Evolutionary conservation across 2,329 filamentous ascomycete species (phyloP).

Genomic region (Penicillium digitatum): DNA sequence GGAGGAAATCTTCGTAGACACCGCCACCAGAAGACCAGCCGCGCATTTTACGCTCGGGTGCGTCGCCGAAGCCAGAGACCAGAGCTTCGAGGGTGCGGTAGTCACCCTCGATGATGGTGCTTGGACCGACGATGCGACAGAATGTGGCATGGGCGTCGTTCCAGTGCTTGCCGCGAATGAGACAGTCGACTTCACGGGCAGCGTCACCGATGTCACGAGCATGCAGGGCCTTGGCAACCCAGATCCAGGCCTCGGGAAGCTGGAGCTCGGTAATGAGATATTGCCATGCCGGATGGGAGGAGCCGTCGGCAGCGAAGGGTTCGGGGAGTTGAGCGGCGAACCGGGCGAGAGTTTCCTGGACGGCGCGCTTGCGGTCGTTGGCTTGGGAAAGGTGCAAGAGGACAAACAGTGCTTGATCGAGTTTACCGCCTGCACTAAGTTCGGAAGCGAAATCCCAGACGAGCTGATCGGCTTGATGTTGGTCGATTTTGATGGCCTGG

Average conservation of each 20-base stretch:
- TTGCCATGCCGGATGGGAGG: slow-evolving; percentile 48
- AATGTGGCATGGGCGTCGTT: slow-evolving; percentile 82
- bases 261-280: slow-evolving; percentile 62
- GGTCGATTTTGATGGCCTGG: slow-evolving; percentile 51
- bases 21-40: slow-evolving; percentile 77
- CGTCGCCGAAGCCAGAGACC: slow-evolving; percentile 65
- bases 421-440: slow-evolving; percentile 55
- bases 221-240: slow-evolving; percentile 78
- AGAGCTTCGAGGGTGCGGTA: slow-evolving; percentile 66
- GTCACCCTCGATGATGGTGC: slow-evolving; percentile 76
- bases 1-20: slow-evolving; percentile 66
- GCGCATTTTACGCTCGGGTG: slow-evolving; percentile 57
- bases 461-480: slow-evolving; percentile 61
- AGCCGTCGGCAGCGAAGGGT: slow-evolving; percentile 49
- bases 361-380: slow-evolving; percentile 59
- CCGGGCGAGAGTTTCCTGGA: slow-evolving; percentile 69
- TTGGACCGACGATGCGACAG: slow-evolving; percentile 73
- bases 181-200: slow-evolving; percentile 68
- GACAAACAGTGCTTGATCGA: slow-evolving; percentile 70
- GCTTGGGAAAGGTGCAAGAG: slow-evolving; percentile 68
- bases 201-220: slow-evolving; percentile 71
- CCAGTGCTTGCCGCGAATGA: slow-evolving; percentile 72
- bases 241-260: slow-evolving; percentile 75
- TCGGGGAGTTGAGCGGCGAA: slow-evolving; percentile 65
- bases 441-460: slow-evolving; percentile 59